Percentiles rank a stretch among this genome's conserved stretches.
Evolutionary conservation across 2,329 filamentous ascomycete genomes (phyloP).

Genomic region (Fusarium sp.): DNA sequence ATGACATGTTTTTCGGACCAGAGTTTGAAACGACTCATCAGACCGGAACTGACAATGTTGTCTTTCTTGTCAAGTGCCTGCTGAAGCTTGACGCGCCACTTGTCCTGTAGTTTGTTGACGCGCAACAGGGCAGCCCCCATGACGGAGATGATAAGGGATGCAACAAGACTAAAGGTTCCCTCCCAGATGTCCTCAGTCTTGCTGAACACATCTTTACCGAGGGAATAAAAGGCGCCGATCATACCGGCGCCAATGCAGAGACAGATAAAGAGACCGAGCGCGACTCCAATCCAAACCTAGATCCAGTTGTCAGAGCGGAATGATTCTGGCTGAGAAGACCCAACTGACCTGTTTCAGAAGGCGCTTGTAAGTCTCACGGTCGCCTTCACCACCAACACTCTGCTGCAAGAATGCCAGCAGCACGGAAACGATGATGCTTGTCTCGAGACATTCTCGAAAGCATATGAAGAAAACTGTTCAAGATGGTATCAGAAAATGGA

Average conservation of each 20-base stretch:
- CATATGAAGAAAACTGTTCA: background rate
- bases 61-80: slow-evolving; percentile 1
- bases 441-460: slow-evolving; percentile 9
- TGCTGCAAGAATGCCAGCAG: background rate
- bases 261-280: background rate
- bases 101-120: background rate
- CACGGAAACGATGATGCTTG: slow-evolving; percentile 7
- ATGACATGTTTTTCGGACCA: slow-evolving; percentile 4
- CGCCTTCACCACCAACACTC: slow-evolving; percentile 1
- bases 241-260: background rate
- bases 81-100: background rate
- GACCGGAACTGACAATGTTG: background rate
- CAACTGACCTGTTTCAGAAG: background rate
- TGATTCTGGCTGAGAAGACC: rapidly evolving
- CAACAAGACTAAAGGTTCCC: background rate
- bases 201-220: slow-evolving; percentile 8
- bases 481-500: background rate
- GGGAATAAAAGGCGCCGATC: slow-evolving; percentile 9
- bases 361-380: slow-evolving; percentile 1
- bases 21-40: background rate
- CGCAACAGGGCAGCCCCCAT: slow-evolving; percentile 3
- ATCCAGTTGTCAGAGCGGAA: background rate
- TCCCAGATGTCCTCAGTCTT: slow-evolving; percentile 8
- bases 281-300: slow-evolving; percentile 3
- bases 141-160: rapidly evolving